Conservation (phyloP, 345 rosid species). For the Limnanthes douglasii region DNA sequence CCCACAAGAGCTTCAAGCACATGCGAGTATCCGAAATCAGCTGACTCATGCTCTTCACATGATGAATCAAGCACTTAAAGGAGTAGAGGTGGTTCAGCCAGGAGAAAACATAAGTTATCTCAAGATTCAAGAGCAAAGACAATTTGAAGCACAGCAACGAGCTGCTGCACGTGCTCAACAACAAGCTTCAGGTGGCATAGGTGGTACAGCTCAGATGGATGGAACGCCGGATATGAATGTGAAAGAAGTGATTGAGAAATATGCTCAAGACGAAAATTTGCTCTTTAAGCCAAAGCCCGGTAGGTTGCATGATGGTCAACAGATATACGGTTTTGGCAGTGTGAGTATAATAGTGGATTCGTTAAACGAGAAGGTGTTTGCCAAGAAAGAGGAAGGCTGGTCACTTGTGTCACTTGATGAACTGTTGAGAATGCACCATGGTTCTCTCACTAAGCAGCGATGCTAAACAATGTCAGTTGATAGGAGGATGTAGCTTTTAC, state of each 20-base stretch:
- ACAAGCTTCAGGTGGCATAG: slow-evolving; percentile 22
- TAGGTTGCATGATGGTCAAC: slow-evolving; percentile 66
- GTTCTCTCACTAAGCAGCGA: no score
- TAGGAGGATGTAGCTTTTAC: no score
- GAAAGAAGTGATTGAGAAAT: slow-evolving; percentile 74
- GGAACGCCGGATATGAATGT: slow-evolving; percentile 36
- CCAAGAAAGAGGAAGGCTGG: slow-evolving; percentile 65
- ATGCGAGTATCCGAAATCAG: slow-evolving; percentile 62
- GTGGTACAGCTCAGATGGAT: slow-evolving; percentile 20
- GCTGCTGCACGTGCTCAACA: slow-evolving; percentile 36
- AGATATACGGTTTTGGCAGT: slow-evolving; percentile 81
- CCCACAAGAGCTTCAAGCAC: slow-evolving; percentile 71
- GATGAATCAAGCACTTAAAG: slow-evolving; percentile 69
- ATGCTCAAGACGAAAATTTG: slow-evolving; percentile 67
- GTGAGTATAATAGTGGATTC: slow-evolving; percentile 59
- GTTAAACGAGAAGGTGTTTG: slow-evolving; percentile 48
- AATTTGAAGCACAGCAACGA: slow-evolving; percentile 50
- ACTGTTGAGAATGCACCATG: slow-evolving; percentile 61
- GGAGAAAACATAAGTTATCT: slow-evolving; percentile 51
- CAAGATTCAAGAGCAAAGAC: slow-evolving; percentile 50
- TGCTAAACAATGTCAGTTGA: no score
- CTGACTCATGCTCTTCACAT: slow-evolving; percentile 58
- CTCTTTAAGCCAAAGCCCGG: slow-evolving; percentile 67
- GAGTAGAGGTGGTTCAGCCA: slow-evolving; percentile 57
- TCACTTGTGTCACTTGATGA: slow-evolving; percentile 50